Evolutionary conservation across 1,139 yeast species (phyloP).

Genomic region (Scheffersomyces cryptocercus): DNA sequence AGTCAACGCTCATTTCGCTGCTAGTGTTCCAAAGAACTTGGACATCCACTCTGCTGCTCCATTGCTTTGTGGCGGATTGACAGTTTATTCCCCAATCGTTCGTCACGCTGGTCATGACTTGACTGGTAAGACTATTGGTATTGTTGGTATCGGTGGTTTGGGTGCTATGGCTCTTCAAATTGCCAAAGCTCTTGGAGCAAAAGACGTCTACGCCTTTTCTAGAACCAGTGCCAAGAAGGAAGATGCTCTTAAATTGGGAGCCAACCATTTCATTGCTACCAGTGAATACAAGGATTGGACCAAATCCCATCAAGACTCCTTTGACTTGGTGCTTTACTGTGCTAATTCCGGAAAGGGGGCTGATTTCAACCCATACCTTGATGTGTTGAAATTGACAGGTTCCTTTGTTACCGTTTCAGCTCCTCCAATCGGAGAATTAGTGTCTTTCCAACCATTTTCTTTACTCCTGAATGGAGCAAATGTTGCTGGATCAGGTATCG

Average conservation of each 20-base stretch:
- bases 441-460: conserved; percentile 41
- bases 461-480: conserved; percentile 47
- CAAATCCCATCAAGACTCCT: conserved; percentile 25
- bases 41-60: conserved; percentile 48
- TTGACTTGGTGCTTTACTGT: conserved; percentile 51
- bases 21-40: conserved; percentile 49
- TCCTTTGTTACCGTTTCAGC: conserved; percentile 27
- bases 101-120: conserved; percentile 35
- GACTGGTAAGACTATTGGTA: conserved; percentile 49
- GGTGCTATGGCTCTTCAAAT: conserved; percentile 62
- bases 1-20: conserved; percentile 47
- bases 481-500: conserved; percentile 46
- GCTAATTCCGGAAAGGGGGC: conserved; percentile 44
- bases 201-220: conserved; percentile 52
- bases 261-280: conserved; percentile 53
- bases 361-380: conserved; percentile 20
- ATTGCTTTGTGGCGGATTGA: conserved; percentile 54
- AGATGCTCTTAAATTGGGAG: conserved; percentile 55
- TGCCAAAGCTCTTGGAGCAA: conserved; percentile 59
- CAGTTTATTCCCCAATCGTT: conserved; percentile 53
- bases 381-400: conserved; percentile 24
- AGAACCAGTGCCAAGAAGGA: conserved; percentile 49
- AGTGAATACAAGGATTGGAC: conserved; percentile 42
- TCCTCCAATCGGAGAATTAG: conserved; percentile 29
- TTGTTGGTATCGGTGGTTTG: conserved; percentile 61